Conservation (phyloP, 129 eudicot genomes). For the Pulicaria dysenterica region DNA sequence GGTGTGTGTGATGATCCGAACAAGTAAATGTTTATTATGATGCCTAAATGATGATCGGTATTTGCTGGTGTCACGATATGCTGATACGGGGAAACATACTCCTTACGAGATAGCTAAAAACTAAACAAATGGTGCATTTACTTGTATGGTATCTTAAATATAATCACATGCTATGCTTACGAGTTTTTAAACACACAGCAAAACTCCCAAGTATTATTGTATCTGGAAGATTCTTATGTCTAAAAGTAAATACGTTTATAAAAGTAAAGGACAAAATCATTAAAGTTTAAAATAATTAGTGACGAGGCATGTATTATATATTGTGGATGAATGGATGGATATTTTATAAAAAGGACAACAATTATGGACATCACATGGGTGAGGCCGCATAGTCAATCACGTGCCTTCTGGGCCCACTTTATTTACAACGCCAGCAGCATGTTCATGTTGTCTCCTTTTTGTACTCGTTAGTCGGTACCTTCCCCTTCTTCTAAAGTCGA, state of each 20-base stretch:
- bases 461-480: background rate
- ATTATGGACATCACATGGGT: slow-evolving; percentile 36
- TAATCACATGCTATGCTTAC: background rate
- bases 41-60: no score
- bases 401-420: slow-evolving; percentile 22
- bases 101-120: no score
- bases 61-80: no score
- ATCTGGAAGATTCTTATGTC: slow-evolving; percentile 2
- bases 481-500: slow-evolving; percentile 11
- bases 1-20: no score
- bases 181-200: background rate
- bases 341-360: slow-evolving; percentile 1
- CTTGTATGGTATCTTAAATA: background rate
- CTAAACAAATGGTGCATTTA: no score
- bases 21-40: no score
- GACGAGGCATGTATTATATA: slow-evolving; percentile 6
- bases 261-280: background rate
- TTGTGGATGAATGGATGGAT: background rate
- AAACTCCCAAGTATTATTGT: background rate
- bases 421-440: slow-evolving; percentile 11
- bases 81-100: no score
- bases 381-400: slow-evolving; percentile 26
- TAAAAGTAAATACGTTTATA: background rate
- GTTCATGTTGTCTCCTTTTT: slow-evolving; percentile 9
- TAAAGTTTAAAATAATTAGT: background rate